A percentile compares a stretch with the other conserved stretches of the same genome.
Evolutionary conservation across 2,329 filamentous ascomycete species (phyloP).

Genomic region (Calonectria pseudoreteaudii): DNA sequence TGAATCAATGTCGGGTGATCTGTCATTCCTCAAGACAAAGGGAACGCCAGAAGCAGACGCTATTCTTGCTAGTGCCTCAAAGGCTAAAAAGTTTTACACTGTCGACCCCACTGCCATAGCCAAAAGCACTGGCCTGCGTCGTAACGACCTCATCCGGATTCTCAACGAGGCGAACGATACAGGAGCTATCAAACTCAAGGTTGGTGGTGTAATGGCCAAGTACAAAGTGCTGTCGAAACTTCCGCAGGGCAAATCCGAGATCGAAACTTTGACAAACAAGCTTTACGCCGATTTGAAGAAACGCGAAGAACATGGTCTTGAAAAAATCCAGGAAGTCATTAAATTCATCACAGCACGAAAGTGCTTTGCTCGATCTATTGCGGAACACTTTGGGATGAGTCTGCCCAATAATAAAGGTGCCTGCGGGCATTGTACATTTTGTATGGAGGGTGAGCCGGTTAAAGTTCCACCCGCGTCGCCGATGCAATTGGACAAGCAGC

Average conservation of each 20-base stretch:
- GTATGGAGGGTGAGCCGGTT: slow-evolving; percentile 47
- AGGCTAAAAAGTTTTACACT: slow-evolving; percentile 54
- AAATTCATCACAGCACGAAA: slow-evolving; percentile 62
- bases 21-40: slow-evolving; percentile 48
- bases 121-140: slow-evolving; percentile 46
- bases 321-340: slow-evolving; percentile 61
- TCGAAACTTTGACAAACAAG: slow-evolving; percentile 57
- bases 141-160: slow-evolving; percentile 63
- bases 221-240: slow-evolving; percentile 63
- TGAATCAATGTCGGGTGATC: slow-evolving; percentile 49
- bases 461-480: slow-evolving; percentile 53
- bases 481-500: slow-evolving; percentile 51
- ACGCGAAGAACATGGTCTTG: slow-evolving; percentile 64
- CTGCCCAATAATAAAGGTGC: slow-evolving; percentile 55
- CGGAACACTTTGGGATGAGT: slow-evolving; percentile 68
- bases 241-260: slow-evolving; percentile 55
- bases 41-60: slow-evolving; percentile 55
- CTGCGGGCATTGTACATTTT: slow-evolving; percentile 68
- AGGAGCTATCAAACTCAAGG: slow-evolving; percentile 62
- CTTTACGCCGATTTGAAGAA: slow-evolving; percentile 63
- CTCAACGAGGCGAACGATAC: slow-evolving; percentile 65
- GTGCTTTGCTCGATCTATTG: slow-evolving; percentile 66
- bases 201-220: slow-evolving; percentile 63
- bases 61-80: slow-evolving; percentile 55
- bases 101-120: slow-evolving; percentile 62